Base-by-base conservation (phyloP, 257 asterid genomes). In the Ilex aquifolium region DNA sequence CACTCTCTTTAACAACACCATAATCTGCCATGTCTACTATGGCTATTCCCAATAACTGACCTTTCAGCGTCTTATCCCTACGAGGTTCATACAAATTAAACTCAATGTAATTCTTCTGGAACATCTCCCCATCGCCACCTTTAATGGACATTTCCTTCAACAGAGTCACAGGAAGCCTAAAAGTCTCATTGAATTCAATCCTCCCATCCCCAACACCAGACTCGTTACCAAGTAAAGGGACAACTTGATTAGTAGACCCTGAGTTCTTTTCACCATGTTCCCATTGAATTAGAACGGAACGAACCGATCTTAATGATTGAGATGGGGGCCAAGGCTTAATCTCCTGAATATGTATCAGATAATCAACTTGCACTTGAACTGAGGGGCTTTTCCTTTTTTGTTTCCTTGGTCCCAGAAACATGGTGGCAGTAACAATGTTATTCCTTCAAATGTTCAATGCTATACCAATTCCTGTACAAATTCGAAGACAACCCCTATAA, bases 311-410 rank as follows among this genome's bases (percentile, higher is more conserved):
- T 54, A 90, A 79, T 3, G 95, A 82, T 60, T 73, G 91, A 60
- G 96, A 88, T 5, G 97, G 96, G 12, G 96, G 97, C 97, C 98
- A 88, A 13, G 96, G 98, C 66, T 76, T 88, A 56, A 91, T 76
- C 74, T 85, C 95, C 61, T 80, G 73, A 66, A 91, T 75, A 57
- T 74, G 75, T 61, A 91, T 61, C 60, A 67, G 48, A 77, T 79
- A 90, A 61, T 88, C 95, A 57, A 84, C 70, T 44, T 21, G 27
- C 0, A 21, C 27, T 21, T 85, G 88, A 63, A 79, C 68, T 9
- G 83, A 69, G 53, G 85, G 88, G 68, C 74, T 56, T 69, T 69
- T 78, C 75, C 90, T 64, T 55, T 66, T 70, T 76, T 79, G 85
- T 58, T 77, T 61, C 85, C 85, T 83, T 58, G 68, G 64, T 64